phyloP scores from a whole-genome alignment of 306 rosid genomes.

The Acacia confusa region DNA sequence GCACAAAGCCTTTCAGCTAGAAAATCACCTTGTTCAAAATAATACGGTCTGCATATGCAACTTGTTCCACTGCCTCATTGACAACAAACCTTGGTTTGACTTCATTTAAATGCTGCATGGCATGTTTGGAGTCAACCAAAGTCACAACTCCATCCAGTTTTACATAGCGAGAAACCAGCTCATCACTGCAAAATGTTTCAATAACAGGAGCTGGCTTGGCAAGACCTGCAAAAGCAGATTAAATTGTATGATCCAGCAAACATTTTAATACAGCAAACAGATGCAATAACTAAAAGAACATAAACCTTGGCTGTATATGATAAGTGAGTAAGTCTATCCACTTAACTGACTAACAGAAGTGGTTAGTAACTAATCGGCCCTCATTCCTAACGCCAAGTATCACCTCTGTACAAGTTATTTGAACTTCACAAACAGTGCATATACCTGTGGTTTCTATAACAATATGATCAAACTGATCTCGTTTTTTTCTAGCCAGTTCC shows the following conservation, averaged over 20 bases:
- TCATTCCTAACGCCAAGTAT: too few species aligned
- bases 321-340: neutral
- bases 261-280: constrained; percentile 4
- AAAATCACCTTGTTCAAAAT: constrained; percentile 77
- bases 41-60: constrained; percentile 90
- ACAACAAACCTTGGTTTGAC: constrained; percentile 95
- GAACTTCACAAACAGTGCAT: constrained; percentile 22
- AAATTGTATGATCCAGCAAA: constrained; percentile 15
- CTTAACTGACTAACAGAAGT: too few species aligned
- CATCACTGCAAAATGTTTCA: constrained; percentile 82
- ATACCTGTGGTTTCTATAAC: constrained; percentile 91
- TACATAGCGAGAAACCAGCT: constrained; percentile 62
- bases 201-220: constrained; percentile 93
- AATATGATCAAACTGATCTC: constrained; percentile 83
- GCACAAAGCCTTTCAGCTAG: constrained; percentile 23
- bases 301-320: constrained; percentile 3
- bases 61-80: constrained; percentile 91
- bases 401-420: constrained; percentile 2
- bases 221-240: constrained; percentile 58
- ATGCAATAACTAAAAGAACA: neutral
- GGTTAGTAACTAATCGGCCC: too few species aligned
- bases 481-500: constrained; percentile 68
- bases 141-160: constrained; percentile 95
- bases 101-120: constrained; percentile 76
- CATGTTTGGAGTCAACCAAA: constrained; percentile 88